Percentiles rank a stretch among this genome's conserved stretches.
phyloP scores from a whole-genome alignment of 2,329 filamentous ascomycete genomes.

The Trichoderma citrinoviride region DNA sequence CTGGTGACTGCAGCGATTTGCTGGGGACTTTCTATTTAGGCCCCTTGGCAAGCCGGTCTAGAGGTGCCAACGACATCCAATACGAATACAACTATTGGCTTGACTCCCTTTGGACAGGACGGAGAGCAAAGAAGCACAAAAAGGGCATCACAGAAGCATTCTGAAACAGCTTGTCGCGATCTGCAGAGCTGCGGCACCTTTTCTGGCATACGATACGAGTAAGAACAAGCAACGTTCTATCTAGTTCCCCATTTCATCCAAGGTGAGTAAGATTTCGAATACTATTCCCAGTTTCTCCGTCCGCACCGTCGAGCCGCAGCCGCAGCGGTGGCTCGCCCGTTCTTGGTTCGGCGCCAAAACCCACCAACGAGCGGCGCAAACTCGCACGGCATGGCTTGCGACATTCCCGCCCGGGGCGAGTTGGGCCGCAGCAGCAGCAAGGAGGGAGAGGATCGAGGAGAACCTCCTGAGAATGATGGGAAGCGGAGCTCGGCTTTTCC shows the following conservation, averaged over 20 bases:
- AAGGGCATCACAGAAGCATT: not conserved
- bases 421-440: slow-evolving; percentile 1
- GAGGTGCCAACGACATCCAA: slow-evolving; percentile 3
- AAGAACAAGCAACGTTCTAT: too few relatives aligned
- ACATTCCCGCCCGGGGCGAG: slow-evolving; percentile 12
- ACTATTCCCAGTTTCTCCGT: slow-evolving; percentile 7
- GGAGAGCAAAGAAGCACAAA: not conserved
- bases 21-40: not conserved
- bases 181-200: too few relatives aligned
- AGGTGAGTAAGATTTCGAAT: slow-evolving; percentile 11
- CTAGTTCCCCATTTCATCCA: not conserved
- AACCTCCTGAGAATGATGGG: not conserved
- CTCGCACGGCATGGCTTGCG: slow-evolving; percentile 11
- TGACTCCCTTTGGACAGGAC: too few relatives aligned
- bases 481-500: slow-evolving; percentile 3
- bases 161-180: not conserved
- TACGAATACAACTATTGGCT: slow-evolving; percentile 11
- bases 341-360: slow-evolving; percentile 7
- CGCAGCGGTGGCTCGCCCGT: slow-evolving; percentile 6
- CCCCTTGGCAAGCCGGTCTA: slow-evolving; percentile 1
- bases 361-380: slow-evolving; percentile 6
- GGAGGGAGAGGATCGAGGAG: not conserved
- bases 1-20: slow-evolving; percentile 1
- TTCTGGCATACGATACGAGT: too few relatives aligned
- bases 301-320: slow-evolving; percentile 11